Evolutionary conservation across 768 basidiomycete species (phyloP), one percentile per base, ranked within the genome.

Genomic region (Coprinopsis cinerea): DNA sequence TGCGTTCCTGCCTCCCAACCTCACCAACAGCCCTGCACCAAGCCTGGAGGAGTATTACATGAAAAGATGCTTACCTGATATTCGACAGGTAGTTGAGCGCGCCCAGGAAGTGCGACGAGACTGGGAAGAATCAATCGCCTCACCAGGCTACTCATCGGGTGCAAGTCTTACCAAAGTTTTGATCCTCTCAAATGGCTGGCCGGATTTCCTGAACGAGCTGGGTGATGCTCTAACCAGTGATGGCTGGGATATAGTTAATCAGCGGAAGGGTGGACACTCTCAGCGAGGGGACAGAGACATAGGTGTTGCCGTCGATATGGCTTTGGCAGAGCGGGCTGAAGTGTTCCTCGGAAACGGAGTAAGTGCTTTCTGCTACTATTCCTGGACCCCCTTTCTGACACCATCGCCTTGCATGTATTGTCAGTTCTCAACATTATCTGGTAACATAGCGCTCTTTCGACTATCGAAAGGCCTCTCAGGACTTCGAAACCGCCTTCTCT

Each of bases 331-430:
- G 57, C 64, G 67, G 42, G 79, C 79, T 1, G 76, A 82, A 55
- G 75, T 81, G 35, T 82, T 81, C 57, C 64, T 82, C 5, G 81
- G 81, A 0, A 83, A 82, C 55, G 80, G 81, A 49, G 79, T 81
- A 42, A 57, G 77, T 71, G 14, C 43, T 44, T 48, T n/a, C 26
- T 44, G 13, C 25, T 37, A 27, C 27, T 11, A 44, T 64, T 14
- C 36, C 28, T 54, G 17, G 13, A 35, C n/a, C n/a, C n/a, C n/a
- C n/a, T n/a, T n/a, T n/a, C n/a, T n/a, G n/a, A n/a, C n/a, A n/a
- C n/a, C n/a, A n/a, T n/a, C n/a, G n/a, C n/a, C n/a, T n/a, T n/a
- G n/a, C n/a, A n/a, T n/a, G n/a, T n/a, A n/a, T n/a, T n/a, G n/a
- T n/a, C n/a, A n/a, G n/a, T n/a, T n/a, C n/a, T n/a, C n/a, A n/a